Evolutionary conservation across 208 protist species (phyloP), one percentile per base, ranked within the genome.

Genomic region (Leishmania martiniquensis): DNA sequence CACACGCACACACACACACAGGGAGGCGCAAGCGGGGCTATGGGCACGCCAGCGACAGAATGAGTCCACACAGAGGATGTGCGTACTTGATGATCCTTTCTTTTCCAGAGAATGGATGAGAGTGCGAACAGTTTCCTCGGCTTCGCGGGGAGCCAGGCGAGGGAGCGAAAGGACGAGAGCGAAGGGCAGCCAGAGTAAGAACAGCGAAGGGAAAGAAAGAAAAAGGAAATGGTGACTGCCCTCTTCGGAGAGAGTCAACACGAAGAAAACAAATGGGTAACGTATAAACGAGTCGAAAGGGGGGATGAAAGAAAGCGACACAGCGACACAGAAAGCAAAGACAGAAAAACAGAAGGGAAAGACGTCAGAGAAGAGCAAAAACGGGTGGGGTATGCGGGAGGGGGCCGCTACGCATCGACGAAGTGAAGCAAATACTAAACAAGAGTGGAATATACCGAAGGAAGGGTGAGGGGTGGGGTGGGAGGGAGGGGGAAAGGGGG

Each of bases 241-340:
- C n/a, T n/a, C n/a, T n/a, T n/a, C n/a, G 49, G 49, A 39, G n/a
- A 63, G 71, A 65, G 32, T 22, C n/a, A 66, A n/a, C 5, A 22
- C 15, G 47, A 65, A 34, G 49, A 78, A 45, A 25, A 72, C 10
- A n/a, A n/a, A n/a, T n/a, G n/a, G n/a, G n/a, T n/a, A n/a, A n/a
- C n/a, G n/a, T n/a, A n/a, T n/a, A n/a, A n/a, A n/a, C n/a, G n/a
- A n/a, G n/a, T n/a, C n/a, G n/a, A n/a, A n/a, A n/a, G n/a, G n/a
- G n/a, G n/a, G n/a, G n/a, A n/a, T n/a, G n/a, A n/a, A n/a, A n/a
- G n/a, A n/a, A n/a, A n/a, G n/a, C n/a, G n/a, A n/a, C n/a, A n/a
- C n/a, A n/a, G n/a, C n/a, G n/a, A n/a, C n/a, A n/a, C n/a, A n/a
- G n/a, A n/a, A n/a, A n/a, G n/a, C n/a, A n/a, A n/a, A n/a, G n/a